Conservation (phyloP, 495 filamentous ascomycete species). For the Aspergillus nanangensis region DNA sequence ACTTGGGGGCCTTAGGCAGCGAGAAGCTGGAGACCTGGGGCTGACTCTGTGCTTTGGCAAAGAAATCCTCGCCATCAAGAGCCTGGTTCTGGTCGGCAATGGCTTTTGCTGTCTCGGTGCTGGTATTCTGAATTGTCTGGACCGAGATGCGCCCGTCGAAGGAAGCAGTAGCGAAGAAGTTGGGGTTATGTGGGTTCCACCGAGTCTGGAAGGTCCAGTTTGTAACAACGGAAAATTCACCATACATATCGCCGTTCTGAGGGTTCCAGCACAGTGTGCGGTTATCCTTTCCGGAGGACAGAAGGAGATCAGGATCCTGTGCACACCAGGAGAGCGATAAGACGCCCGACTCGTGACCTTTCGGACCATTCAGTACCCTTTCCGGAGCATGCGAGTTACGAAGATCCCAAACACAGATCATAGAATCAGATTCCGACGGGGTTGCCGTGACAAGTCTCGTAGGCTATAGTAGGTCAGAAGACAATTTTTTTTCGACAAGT, state of each 20-base stretch:
- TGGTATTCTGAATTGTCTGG: slow-evolving; percentile 88
- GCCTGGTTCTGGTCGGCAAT: slow-evolving; percentile 58
- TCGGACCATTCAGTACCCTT: slow-evolving; percentile 47
- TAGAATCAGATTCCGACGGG: slow-evolving; percentile 83
- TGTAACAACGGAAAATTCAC: slow-evolving; percentile 93
- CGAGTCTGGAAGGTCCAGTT: slow-evolving; percentile 98
- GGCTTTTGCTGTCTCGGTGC: slow-evolving; percentile 43
- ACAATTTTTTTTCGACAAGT: too few species aligned
- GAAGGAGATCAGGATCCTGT: slow-evolving; percentile 83
- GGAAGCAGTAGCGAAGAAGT: slow-evolving; percentile 86
- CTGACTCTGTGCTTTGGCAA: slow-evolving; percentile 85
- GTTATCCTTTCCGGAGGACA: slow-evolving; percentile 97
- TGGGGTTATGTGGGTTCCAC: slow-evolving; percentile 92
- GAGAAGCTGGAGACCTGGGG: slow-evolving; percentile 86
- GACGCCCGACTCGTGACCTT: slow-evolving; percentile 88
- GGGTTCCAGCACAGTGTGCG: slow-evolving; percentile 95
- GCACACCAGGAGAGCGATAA: slow-evolving; percentile 94
- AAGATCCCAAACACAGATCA: slow-evolving; percentile 91
- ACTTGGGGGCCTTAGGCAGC: slow-evolving; percentile 79
- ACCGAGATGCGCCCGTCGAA: slow-evolving; percentile 94
- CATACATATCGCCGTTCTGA: slow-evolving; percentile 76
- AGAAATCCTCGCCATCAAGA: slow-evolving; percentile 93
- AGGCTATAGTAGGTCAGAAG: slow-evolving; percentile 39
- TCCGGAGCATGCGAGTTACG: slow-evolving; percentile 95
- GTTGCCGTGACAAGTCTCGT: slow-evolving; percentile 92